Base-by-base conservation (phyloP, 805 yeast genomes). In the Blastobotrys peoriensis region DNA sequence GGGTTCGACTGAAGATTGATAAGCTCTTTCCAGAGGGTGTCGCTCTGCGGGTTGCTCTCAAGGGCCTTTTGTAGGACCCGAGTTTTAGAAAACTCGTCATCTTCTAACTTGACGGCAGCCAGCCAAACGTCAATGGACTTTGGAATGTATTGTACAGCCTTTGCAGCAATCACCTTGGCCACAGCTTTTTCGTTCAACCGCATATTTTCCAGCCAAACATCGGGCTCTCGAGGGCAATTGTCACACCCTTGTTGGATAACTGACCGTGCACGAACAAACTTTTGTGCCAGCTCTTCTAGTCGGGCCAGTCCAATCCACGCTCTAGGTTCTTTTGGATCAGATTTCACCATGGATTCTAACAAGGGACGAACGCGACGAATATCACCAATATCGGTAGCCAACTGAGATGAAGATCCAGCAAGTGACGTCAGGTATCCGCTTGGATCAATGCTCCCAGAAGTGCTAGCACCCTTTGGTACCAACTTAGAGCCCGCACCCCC, bases 291-390 rank as follows among this genome's bases (percentile, higher is more conserved):
- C 51, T 77, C 83, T 57, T 91, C 98, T 6, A 87, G 59, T 38
- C 86, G 65, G 0, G 96, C 94, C 39, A 87, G 76, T 0, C 94
- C 86, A 18, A 91, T 83, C 95, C 96, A 91, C 3, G 83, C 85
- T 39, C 76, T 75, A 0, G 95, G 75, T 46, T 79, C 81, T 35
- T 66, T 63, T 0, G 97, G 96, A 54, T 86, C 83, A 0, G 86
- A 66, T 51, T 75, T 76, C 28, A 94, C 70, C 51, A 85, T 72
- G 2, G 87, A 80, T n/a, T 75, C 67, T 38, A 89, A 69, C 5
- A 87, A 67, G 2, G 70, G 57, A 30, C 93, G 66, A 30, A 81
- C 77, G 48, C 75, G 78, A 36, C 68, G 67, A 2, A 80, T 62
- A 50, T 85, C 89, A 3, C 79, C 85, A 33, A 75, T 53, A 45